Conservation (phyloP, 305 asterid species). For the Solanum hybrid region DNA sequence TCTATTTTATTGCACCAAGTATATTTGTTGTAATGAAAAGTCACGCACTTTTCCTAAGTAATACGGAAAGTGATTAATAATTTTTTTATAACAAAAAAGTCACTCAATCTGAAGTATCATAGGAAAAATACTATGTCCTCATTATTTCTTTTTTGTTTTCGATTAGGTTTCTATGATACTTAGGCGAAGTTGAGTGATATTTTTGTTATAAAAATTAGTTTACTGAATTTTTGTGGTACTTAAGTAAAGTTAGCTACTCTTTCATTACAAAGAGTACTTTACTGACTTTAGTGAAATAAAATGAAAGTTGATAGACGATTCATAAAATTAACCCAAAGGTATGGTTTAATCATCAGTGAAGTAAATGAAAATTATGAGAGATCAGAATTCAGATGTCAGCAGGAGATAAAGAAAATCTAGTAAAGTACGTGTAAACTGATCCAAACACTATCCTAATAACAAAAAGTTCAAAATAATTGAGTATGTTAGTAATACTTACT, state of each 20-base stretch:
- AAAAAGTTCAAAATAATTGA: background rate
- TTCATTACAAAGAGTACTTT: background rate
- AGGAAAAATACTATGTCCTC: background rate
- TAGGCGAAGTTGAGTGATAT: background rate
- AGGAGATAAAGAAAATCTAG: too few relatives aligned
- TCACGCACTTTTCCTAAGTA: background rate
- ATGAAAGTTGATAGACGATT: background rate
- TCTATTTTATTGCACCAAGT: background rate
- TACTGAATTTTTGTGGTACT: background rate
- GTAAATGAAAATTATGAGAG: background rate
- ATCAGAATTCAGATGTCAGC: background rate
- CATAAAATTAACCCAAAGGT: background rate
- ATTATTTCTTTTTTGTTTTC: too few relatives aligned
- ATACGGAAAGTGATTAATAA: background rate
- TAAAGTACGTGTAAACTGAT: rapidly evolving
- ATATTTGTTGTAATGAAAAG: background rate
- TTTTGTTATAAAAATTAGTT: background rate
- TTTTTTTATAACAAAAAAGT: background rate
- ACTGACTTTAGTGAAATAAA: background rate
- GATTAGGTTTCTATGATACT: background rate
- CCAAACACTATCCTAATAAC: background rate
- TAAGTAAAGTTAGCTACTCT: background rate
- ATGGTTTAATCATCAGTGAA: background rate
- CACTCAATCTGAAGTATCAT: background rate
- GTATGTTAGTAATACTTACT: conserved; percentile 7